Evolutionary conservation across 257 asterid genomes (phyloP).

Genomic region (Jacaranda mimosifolia): DNA sequence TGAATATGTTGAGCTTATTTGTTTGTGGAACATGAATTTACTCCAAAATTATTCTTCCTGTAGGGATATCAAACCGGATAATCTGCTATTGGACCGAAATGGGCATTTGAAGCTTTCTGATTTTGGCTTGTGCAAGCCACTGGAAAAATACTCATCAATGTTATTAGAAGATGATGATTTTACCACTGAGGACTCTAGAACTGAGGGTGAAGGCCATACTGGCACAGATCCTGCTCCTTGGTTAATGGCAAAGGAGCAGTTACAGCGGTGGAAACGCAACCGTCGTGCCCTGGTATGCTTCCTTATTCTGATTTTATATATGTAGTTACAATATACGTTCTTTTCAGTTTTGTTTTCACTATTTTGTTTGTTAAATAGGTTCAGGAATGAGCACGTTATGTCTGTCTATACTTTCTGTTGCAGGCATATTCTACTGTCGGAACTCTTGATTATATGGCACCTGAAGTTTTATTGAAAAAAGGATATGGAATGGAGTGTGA

Average conservation of each 20-base stretch:
- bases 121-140: constrained; percentile 71
- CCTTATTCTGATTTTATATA: neutral
- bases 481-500: constrained; percentile 99
- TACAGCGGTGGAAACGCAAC: constrained; percentile 92
- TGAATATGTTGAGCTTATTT: neutral
- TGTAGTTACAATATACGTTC: neutral
- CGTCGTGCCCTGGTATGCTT: constrained; percentile 90
- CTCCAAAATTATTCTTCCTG: constrained; percentile 31
- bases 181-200: constrained; percentile 55
- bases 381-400: neutral
- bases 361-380: constrained; percentile 5
- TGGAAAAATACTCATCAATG: constrained; percentile 83
- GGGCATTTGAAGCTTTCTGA: constrained; percentile 97
- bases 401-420: constrained; percentile 18
- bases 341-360: neutral
- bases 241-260: constrained; percentile 95
- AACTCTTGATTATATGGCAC: constrained; percentile 99
- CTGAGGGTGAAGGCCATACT: constrained; percentile 56
- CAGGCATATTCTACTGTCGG: constrained; percentile 99
- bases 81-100: constrained; percentile 87
- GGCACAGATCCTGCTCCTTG: constrained; percentile 67
- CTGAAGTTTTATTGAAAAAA: constrained; percentile 88
- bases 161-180: constrained; percentile 83
- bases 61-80: constrained; percentile 98
- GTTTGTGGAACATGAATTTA: constrained; percentile 8